Base-by-base conservation (phyloP, 1,284 basidiomycete species). In the Agaricales sp. region DNA sequence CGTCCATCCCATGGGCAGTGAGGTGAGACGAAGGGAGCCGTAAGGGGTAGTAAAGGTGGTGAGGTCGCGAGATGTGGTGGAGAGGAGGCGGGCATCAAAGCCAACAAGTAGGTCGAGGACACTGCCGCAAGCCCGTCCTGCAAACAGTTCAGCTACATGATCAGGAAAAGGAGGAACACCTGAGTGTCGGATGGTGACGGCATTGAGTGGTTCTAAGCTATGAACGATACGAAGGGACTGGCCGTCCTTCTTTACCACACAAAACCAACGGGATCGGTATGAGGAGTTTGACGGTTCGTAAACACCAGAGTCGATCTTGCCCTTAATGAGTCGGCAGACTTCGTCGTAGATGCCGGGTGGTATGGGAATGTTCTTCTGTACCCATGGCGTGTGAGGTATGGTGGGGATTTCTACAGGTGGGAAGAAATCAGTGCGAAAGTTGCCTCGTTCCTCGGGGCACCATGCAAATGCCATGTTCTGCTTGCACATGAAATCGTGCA, bases 1-100 rank as follows among this genome's bases (percentile, higher is more conserved):
- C 0, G 67, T 68, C 60, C 60, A 71, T 0, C 69, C 69, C 66
- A 67, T 67, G 0, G 67, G 68, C 0, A 70, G 50, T 0, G 54
- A 58, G 2, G 16, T 18, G 1, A 64, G 57, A 6, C 55, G 53
- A 3, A 58, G 44, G 0, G 56, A 50, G 2, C 61, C 58, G 26
- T 51, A 52, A 46, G 50, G 56, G 56, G 41, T 43, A 8, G 8
- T 8, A 43, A 43, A 43, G 8, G n/a, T 21, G 11, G 41, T 11
- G 11, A 43, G 11, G 20, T n/a, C 51, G 0, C 38, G 23, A 2
- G 53, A 58, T 12, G 4, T n/a, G 19, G 8, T 11, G 21, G 19
- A 8, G 12, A 46, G 11, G 19, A 6, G 6, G 19, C 23, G 45
- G 8, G 19, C 14, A 20, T 46, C 13, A 46, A 8, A 46, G 14